phyloP scores from a whole-genome alignment of 768 basidiomycete species.

The Leccinum longicurvipes region DNA sequence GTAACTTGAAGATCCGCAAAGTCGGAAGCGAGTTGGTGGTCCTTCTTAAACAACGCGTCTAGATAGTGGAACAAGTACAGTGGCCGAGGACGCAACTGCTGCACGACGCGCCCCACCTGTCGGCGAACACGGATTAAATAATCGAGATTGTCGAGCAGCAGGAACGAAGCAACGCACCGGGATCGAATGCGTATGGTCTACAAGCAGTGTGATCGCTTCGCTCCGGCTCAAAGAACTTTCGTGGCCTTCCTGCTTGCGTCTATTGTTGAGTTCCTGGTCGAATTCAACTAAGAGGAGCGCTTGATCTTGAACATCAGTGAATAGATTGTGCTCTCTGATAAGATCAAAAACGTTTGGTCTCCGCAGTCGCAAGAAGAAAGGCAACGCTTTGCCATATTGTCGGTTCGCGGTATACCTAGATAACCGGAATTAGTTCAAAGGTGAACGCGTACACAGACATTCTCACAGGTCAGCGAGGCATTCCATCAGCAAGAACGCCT shows the following conservation, averaged over 20 bases:
- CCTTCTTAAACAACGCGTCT: slow-evolving; percentile 84
- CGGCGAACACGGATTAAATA: neutral
- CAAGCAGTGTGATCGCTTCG: slow-evolving; percentile 80
- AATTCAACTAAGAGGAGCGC: slow-evolving; percentile 91
- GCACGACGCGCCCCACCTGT: slow-evolving; percentile 84
- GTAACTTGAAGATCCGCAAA: slow-evolving; percentile 89
- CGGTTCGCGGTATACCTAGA: slow-evolving; percentile 78
- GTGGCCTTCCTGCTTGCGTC: slow-evolving; percentile 42
- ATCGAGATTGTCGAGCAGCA: neutral
- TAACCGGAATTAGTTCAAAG: neutral
- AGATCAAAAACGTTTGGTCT: slow-evolving; percentile 91
- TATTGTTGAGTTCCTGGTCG: slow-evolving; percentile 79
- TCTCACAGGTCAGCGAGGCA: slow-evolving; percentile 86
- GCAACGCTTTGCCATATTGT: slow-evolving; percentile 92
- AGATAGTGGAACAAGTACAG: slow-evolving; percentile 91
- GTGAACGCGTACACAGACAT: neutral
- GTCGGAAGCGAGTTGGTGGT: slow-evolving; percentile 71
- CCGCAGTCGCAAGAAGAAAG: slow-evolving; percentile 83
- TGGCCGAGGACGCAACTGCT: slow-evolving; percentile 73
- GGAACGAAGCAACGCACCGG: slow-evolving; percentile 53
- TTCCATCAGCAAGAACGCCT: slow-evolving; percentile 78
- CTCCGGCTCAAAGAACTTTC: slow-evolving; percentile 48
- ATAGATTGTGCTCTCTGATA: slow-evolving; percentile 89
- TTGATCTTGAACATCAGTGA: slow-evolving; percentile 93
- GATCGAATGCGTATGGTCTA: slow-evolving; percentile 94